Base-by-base conservation (phyloP, 345 rosid genomes). In the Moricandia arvensis region DNA sequence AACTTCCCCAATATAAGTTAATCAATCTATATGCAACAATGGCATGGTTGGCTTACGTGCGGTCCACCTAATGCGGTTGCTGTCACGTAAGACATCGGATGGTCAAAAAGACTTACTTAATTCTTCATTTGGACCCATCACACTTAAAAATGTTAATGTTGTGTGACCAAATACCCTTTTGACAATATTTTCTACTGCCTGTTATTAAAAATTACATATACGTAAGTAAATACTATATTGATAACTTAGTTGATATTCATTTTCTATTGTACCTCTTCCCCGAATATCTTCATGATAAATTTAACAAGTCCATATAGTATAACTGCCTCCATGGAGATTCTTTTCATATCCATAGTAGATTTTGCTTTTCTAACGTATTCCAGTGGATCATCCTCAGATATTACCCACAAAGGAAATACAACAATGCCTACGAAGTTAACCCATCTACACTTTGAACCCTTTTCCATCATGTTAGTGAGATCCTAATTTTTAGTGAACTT, bases 41-140 rank as follows among this genome's bases (percentile, higher is more conserved):
- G 4, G 11, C 21, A 49, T 2, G 55, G 6, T 15, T 49, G 55
- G 24, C 55, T 69, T 81, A 85, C 90, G 37, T 87, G 87, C 13
- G 91, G 87, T 37, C 87, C 89, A 15, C 84, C 82, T n/a, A 81
- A 82, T 45, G 79, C 84, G 45, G 75, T 81, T 13, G 90, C 89
- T 29, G 84, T 86, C 15, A 86, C 45, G 69, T 82, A 89, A 69
- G 83, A 80, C 7, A 87, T 66, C 0, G 87, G 86, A 71, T 85
- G 87, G 3, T 82, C 87, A 55, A 78, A 87, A 57, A 86, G 82
- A 68, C 83, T 77, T 12, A 86, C 80, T 72, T n/a, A n/a, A n/a
- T n/a, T 89, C 91, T 73, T 87, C 89, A 4, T 33, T 16, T 3
- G 90, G 94, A 38, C 91, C 91, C 16, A 81, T 59, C 37, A 86